Percentiles rank a stretch among this genome's conserved stretches.
phyloP scores from a whole-genome alignment of 192 early-diverging fungal species.

The Rhizoclosmatium globosum region DNA sequence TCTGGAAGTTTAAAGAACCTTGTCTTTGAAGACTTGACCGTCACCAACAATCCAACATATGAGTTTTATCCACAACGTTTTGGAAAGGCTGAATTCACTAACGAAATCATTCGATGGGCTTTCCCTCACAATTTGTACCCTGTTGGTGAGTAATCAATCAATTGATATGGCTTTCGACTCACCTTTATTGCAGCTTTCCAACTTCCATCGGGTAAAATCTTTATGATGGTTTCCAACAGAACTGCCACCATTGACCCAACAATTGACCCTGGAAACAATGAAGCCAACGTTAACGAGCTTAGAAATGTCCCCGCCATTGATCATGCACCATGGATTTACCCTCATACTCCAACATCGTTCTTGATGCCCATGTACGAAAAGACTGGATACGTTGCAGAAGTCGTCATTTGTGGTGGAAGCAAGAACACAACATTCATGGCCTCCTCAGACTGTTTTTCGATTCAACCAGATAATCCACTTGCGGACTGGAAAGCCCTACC shows the following conservation, averaged over 20 bases:
- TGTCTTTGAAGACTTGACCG: slow-evolving; percentile 6
- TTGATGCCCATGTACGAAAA: slow-evolving; percentile 42
- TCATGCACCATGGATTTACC: slow-evolving; percentile 44
- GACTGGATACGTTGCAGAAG: slow-evolving; percentile 21
- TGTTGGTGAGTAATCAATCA: not conserved
- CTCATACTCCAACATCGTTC: slow-evolving; percentile 42
- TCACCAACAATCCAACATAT: slow-evolving; percentile 46
- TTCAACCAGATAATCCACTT: slow-evolving; percentile 34
- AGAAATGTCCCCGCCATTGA: slow-evolving; percentile 1
- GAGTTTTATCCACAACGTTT: slow-evolving; percentile 43
- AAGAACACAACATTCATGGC: slow-evolving; percentile 8
- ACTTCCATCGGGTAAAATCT: slow-evolving; percentile 32
- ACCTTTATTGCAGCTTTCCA: slow-evolving; percentile 6
- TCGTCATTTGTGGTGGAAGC: slow-evolving; percentile 50
- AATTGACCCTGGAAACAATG: slow-evolving; percentile 15
- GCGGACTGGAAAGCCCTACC: slow-evolving; percentile 35
- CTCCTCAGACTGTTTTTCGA: slow-evolving; percentile 26
- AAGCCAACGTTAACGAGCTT: slow-evolving; percentile 2
- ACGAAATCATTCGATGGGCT: slow-evolving; percentile 9
- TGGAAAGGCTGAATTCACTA: not conserved
- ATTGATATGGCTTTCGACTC: not conserved
- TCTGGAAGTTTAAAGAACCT: slow-evolving; percentile 35
- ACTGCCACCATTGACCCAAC: slow-evolving; percentile 33
- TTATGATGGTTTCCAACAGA: slow-evolving; percentile 37
- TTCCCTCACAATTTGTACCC: slow-evolving; percentile 41